A percentile compares a stretch with the other conserved stretches of the same genome.
Evolutionary conservation across 345 rosid species (phyloP).

Genomic region (Populus simonii): DNA sequence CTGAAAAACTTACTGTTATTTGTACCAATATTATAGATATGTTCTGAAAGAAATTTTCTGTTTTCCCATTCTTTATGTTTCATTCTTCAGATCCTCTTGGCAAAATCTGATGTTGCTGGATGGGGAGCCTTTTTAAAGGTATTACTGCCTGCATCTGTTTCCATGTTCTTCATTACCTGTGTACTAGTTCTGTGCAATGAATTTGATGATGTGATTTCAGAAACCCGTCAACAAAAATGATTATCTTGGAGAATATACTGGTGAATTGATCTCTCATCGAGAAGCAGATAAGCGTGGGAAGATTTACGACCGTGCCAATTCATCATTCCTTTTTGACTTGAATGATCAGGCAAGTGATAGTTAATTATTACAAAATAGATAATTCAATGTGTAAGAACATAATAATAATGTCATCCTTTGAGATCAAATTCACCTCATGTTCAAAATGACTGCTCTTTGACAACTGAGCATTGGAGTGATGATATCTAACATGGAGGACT

Average conservation of each 20-base stretch:
- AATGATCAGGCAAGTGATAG: conserved; percentile 82
- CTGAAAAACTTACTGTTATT: neutral
- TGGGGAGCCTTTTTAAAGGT: conserved; percentile 99
- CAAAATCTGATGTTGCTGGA: conserved; percentile 91
- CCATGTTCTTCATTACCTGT: neutral
- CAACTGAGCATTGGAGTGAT: neutral
- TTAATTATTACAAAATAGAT: neutral
- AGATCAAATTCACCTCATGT: neutral
- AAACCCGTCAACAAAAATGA: conserved; percentile 92
- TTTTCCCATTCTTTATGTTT: conserved; percentile 4
- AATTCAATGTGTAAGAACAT: neutral
- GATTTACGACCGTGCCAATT: conserved; percentile 94
- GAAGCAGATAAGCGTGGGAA: conserved; percentile 99
- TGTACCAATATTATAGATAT: neutral
- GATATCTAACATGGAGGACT: neutral
- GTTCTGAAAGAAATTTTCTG: neutral
- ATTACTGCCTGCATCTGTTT: conserved; percentile 8
- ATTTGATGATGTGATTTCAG: conserved; percentile 43
- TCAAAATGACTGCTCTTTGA: neutral
- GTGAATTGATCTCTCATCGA: conserved; percentile 87
- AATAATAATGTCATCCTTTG: neutral
- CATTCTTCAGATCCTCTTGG: conserved; percentile 70
- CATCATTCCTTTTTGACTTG: conserved; percentile 95
- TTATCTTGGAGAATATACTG: conserved; percentile 97
- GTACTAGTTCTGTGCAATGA: conserved; percentile 13